Conservation (phyloP, 2,329 filamentous ascomycete genomes). For the Xylariaceae sp. region DNA sequence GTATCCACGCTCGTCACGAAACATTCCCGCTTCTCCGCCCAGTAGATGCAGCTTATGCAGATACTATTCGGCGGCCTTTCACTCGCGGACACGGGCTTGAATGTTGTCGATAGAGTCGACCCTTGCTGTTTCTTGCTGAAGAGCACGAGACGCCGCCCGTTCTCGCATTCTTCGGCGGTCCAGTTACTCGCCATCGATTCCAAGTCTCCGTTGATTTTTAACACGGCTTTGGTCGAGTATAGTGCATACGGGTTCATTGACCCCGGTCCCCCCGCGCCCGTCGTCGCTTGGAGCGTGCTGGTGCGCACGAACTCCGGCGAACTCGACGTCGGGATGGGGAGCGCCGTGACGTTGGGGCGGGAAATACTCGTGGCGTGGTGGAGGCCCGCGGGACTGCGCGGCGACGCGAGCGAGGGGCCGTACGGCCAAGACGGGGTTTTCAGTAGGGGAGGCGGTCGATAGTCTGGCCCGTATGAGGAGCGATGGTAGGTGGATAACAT, state of each 20-base stretch:
- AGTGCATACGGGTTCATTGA: conserved; percentile 72
- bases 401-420: conserved; percentile 37
- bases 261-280: conserved; percentile 36
- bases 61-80: conserved; percentile 79
- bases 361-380: conserved; percentile 39
- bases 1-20: conserved; percentile 97
- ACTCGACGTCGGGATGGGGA: conserved; percentile 43
- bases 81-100: conserved; percentile 71
- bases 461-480: conserved; percentile 47
- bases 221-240: conserved; percentile 75
- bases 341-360: conserved; percentile 43
- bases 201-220: conserved; percentile 82
- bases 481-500: conserved; percentile 54
- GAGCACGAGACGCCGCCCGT: conserved; percentile 77
- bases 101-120: conserved; percentile 74
- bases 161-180: conserved; percentile 74
- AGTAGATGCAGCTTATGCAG: conserved; percentile 96
- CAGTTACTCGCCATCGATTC: conserved; percentile 78
- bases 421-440: conserved; percentile 44
- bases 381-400: conserved; percentile 37
- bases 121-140: conserved; percentile 80
- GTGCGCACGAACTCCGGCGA: conserved; percentile 51
- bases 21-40: conserved; percentile 85
- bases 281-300: conserved; percentile 45
- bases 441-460: conserved; percentile 35